Evolutionary conservation across 1,284 basidiomycete species (phyloP).

Genomic region (Athelia psychrophila): DNA sequence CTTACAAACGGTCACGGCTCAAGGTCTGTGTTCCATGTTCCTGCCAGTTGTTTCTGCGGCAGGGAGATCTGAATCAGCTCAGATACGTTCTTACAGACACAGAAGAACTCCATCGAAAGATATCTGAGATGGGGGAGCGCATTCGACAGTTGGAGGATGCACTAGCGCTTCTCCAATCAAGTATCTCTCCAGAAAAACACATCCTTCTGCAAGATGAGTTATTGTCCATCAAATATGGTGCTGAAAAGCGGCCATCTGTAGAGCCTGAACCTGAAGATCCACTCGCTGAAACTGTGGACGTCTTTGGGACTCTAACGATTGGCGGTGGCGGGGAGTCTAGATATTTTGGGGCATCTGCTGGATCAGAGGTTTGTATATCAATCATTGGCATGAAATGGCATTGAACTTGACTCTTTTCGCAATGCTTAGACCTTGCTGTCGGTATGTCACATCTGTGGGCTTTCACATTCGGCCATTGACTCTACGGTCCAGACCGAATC

Average conservation of each 20-base stretch:
- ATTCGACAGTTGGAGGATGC: slow-evolving; percentile 72
- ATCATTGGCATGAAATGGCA: too few relatives aligned
- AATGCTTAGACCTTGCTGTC: too few relatives aligned
- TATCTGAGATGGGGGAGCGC: slow-evolving; percentile 69
- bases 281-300: slow-evolving; percentile 35
- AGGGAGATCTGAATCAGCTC: slow-evolving; percentile 13
- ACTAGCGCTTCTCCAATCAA: slow-evolving; percentile 58
- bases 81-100: slow-evolving; percentile 71
- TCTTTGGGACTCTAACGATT: slow-evolving; percentile 40
- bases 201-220: slow-evolving; percentile 63
- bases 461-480: slow-evolving; percentile 9
- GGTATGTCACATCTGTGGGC: too few relatives aligned
- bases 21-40: slow-evolving; percentile 12
- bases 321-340: too few relatives aligned
- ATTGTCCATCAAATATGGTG: slow-evolving; percentile 56
- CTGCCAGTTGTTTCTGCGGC: too few relatives aligned
- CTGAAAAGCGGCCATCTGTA: slow-evolving; percentile 31
- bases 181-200: slow-evolving; percentile 57
- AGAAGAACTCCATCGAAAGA: slow-evolving; percentile 65
- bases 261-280: slow-evolving; percentile 21
- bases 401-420: too few relatives aligned
- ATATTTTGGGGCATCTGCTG: too few relatives aligned
- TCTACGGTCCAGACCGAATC: slow-evolving; percentile 41
- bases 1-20: slow-evolving; percentile 23
- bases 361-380: too few relatives aligned